Evolutionary conservation across 768 basidiomycete species (phyloP).

Genomic region (Gelatoporia subvermispora): DNA sequence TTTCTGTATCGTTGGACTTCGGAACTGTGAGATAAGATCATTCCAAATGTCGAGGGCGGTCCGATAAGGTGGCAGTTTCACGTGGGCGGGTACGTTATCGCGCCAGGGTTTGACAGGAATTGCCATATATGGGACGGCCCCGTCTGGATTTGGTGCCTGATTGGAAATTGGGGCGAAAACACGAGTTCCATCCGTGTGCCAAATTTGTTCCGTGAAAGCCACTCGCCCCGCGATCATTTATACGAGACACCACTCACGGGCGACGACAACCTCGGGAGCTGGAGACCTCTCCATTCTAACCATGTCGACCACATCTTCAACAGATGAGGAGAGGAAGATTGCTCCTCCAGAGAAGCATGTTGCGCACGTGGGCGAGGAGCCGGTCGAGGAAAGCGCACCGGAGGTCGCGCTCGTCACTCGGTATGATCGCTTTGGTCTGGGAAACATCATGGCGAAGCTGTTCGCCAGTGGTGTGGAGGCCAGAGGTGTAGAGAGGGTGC

Average conservation of each 20-base stretch:
- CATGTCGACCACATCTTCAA: conserved; percentile 4
- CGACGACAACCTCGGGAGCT: conserved; percentile 3
- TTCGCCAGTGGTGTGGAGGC: conserved; percentile 49
- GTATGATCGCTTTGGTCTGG: conserved; percentile 20
- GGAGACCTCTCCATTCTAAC: background rate
- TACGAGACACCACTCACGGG: background rate
- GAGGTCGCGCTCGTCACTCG: conserved; percentile 19
- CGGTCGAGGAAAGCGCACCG: conserved; percentile 8
- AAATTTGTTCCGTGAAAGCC: too few species aligned
- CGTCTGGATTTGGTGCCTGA: too few species aligned
- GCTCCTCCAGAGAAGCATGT: conserved; percentile 1
- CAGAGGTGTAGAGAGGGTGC: conserved; percentile 49
- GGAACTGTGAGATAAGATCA: too few species aligned
- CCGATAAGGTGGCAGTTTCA: too few species aligned
- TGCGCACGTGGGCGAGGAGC: conserved; percentile 5
- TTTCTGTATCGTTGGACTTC: too few species aligned
- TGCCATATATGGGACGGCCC: too few species aligned
- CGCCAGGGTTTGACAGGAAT: too few species aligned
- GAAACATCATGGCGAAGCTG: conserved; percentile 23
- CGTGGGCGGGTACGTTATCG: too few species aligned
- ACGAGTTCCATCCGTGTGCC: too few species aligned
- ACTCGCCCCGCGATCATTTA: background rate
- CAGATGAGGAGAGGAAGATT: conserved; percentile 23
- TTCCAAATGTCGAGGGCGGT: too few species aligned
- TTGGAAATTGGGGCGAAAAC: too few species aligned